A percentile compares a stretch with the other conserved stretches of the same genome.
phyloP scores from a whole-genome alignment of 352 stramenopile genomes.

The Globisporangium viniferum region DNA sequence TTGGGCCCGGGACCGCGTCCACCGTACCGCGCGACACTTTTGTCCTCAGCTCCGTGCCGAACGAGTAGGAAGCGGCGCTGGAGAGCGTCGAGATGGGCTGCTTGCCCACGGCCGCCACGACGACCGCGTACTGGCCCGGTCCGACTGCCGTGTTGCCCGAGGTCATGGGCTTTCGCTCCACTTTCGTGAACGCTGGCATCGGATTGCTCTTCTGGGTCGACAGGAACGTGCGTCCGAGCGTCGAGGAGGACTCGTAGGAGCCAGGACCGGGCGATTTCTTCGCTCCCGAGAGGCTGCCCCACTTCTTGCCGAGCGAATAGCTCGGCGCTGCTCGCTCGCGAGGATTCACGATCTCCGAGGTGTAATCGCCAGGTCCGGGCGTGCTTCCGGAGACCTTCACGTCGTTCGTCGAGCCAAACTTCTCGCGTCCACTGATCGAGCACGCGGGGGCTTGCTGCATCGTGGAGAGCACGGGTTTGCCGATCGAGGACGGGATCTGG shows the following conservation, averaged over 20 bases:
- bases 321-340: constrained; percentile 57
- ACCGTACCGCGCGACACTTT: constrained; percentile 28
- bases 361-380: constrained; percentile 70
- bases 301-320: constrained; percentile 79
- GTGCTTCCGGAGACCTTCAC: constrained; percentile 39
- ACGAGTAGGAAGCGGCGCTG: constrained; percentile 60
- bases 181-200: constrained; percentile 61
- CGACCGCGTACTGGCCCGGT: constrained; percentile 69
- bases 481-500: constrained; percentile 69
- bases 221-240: constrained; percentile 60
- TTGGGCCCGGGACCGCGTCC: constrained; percentile 33
- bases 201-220: constrained; percentile 69
- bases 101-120: constrained; percentile 59
- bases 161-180: constrained; percentile 62
- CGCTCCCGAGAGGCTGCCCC: constrained; percentile 31
- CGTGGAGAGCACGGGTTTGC: constrained; percentile 65
- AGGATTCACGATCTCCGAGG: constrained; percentile 56
- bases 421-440: constrained; percentile 74
- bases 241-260: constrained; percentile 54
- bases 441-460: constrained; percentile 50
- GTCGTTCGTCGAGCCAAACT: constrained; percentile 71
- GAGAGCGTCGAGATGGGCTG: constrained; percentile 63
- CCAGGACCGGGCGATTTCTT: constrained; percentile 63
- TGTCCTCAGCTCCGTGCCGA: constrained; percentile 54
- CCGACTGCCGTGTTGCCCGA: constrained; percentile 52